phyloP scores from a whole-genome alignment of 768 basidiomycete genomes.

The Russula ochroleuca region DNA sequence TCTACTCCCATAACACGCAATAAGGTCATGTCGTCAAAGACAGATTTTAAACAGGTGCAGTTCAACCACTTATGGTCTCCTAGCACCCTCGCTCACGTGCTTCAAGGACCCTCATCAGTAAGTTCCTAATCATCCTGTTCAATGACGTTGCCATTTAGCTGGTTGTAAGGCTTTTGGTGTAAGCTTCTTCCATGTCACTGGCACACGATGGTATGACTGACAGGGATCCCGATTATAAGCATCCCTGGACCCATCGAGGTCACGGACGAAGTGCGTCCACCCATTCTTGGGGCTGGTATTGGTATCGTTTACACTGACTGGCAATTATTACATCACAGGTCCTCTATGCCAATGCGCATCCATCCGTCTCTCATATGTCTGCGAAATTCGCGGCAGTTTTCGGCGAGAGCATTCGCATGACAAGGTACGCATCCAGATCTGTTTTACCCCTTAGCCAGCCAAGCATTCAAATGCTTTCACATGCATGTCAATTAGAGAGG shows the following conservation, averaged over 20 bases:
- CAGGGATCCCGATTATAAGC: conserved; percentile 26
- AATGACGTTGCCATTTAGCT: background rate
- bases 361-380: conserved; percentile 83
- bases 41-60: conserved; percentile 36
- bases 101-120: conserved; percentile 49
- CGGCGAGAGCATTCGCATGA: conserved; percentile 84
- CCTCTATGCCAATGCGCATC: conserved; percentile 90
- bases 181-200: conserved; percentile 2
- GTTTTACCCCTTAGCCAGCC: conserved; percentile 1
- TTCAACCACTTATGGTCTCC: background rate
- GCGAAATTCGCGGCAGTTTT: conserved; percentile 85
- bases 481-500: conserved; percentile 44
- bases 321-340: conserved; percentile 44
- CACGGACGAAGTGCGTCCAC: conserved; percentile 48
- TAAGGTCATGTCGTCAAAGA: conserved; percentile 31
- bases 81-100: conserved; percentile 13
- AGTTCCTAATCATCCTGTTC: conserved; percentile 26
- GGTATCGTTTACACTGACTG: background rate
- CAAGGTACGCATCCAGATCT: conserved; percentile 44
- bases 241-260: conserved; percentile 58
- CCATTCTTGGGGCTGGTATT: background rate
- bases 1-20: conserved; percentile 20
- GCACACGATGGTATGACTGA: conserved; percentile 25
- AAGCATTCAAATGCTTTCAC: conserved; percentile 9
- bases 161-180: conserved; percentile 30